A percentile compares a stretch with the other conserved stretches of the same genome.
phyloP scores from a whole-genome alignment of 225 moss, liverwort and hornwort genomes.

The Sphagnum contortum region DNA sequence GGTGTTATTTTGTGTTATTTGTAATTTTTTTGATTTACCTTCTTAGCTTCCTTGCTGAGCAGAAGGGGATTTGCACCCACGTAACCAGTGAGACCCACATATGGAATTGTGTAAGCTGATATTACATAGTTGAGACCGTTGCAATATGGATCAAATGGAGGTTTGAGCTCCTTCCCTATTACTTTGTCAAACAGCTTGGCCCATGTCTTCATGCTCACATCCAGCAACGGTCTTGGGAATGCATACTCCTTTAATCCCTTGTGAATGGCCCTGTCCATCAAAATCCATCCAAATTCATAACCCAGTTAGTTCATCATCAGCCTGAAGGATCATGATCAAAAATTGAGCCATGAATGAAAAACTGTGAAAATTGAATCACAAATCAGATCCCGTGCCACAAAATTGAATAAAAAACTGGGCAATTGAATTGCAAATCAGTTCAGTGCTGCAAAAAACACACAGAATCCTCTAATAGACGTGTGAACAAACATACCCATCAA shows the following conservation, averaged over 20 bases:
- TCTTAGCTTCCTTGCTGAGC: constrained; percentile 25
- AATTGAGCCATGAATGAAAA: too few species aligned
- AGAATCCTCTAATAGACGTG: too few species aligned
- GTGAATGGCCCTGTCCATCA: constrained; percentile 36
- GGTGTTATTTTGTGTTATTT: too few species aligned
- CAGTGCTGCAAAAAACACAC: too few species aligned
- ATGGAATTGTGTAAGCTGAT: constrained; percentile 64
- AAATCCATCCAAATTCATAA: background rate
- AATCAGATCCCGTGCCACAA: too few species aligned
- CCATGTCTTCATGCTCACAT: constrained; percentile 43
- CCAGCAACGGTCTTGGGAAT: constrained; percentile 46
- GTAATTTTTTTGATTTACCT: constrained; percentile 10
- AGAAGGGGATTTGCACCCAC: constrained; percentile 37
- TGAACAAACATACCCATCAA: too few species aligned
- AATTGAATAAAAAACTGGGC: too few species aligned
- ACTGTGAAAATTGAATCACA: too few species aligned
- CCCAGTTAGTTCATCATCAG: too few species aligned
- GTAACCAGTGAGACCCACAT: constrained; percentile 77
- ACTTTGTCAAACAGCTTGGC: constrained; percentile 30
- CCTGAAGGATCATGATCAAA: too few species aligned
- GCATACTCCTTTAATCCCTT: constrained; percentile 21
- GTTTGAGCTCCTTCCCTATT: constrained; percentile 29
- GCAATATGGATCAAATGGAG: constrained; percentile 49
- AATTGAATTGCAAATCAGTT: too few species aligned
- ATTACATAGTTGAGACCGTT: constrained; percentile 63